phyloP scores from a whole-genome alignment of 2,329 filamentous ascomycete species.

The Camptophora hylomeconis region DNA sequence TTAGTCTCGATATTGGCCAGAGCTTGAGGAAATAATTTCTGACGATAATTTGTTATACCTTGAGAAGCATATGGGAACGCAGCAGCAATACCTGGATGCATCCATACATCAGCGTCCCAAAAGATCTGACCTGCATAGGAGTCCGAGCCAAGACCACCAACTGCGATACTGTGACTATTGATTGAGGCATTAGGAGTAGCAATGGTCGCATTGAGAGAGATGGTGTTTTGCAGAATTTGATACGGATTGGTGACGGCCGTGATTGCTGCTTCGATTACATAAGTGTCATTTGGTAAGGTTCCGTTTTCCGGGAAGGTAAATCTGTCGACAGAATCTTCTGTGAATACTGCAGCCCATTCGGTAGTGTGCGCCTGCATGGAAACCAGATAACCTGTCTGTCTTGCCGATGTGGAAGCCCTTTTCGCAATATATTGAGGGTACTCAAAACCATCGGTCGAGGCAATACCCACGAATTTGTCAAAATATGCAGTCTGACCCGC shows the following conservation, averaged over 20 bases:
- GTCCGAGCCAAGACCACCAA: slow-evolving; percentile 55
- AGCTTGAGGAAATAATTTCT: slow-evolving; percentile 46
- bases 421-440: slow-evolving; percentile 44
- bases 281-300: slow-evolving; percentile 41
- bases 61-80: slow-evolving; percentile 49
- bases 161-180: slow-evolving; percentile 50
- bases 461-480: slow-evolving; percentile 55
- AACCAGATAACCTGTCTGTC: slow-evolving; percentile 40
- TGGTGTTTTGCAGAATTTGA: slow-evolving; percentile 36
- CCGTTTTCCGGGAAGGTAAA: slow-evolving; percentile 46
- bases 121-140: slow-evolving; percentile 55
- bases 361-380: slow-evolving; percentile 43
- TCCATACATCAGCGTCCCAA: slow-evolving; percentile 56
- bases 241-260: slow-evolving; percentile 35
- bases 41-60: slow-evolving; percentile 52
- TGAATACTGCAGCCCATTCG: slow-evolving; percentile 51
- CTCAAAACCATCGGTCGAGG: slow-evolving; percentile 54
- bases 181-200: slow-evolving; percentile 35
- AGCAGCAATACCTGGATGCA: slow-evolving; percentile 53
- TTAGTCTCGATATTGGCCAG: slow-evolving; percentile 44
- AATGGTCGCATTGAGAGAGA: slow-evolving; percentile 40
- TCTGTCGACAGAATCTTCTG: slow-evolving; percentile 48
- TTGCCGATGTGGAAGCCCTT: slow-evolving; percentile 39
- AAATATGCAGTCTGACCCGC: slow-evolving; percentile 42
- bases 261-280: slow-evolving; percentile 41